Evolutionary conservation across 768 basidiomycete species (phyloP).

Genomic region (Podaxis mareebaensis): DNA sequence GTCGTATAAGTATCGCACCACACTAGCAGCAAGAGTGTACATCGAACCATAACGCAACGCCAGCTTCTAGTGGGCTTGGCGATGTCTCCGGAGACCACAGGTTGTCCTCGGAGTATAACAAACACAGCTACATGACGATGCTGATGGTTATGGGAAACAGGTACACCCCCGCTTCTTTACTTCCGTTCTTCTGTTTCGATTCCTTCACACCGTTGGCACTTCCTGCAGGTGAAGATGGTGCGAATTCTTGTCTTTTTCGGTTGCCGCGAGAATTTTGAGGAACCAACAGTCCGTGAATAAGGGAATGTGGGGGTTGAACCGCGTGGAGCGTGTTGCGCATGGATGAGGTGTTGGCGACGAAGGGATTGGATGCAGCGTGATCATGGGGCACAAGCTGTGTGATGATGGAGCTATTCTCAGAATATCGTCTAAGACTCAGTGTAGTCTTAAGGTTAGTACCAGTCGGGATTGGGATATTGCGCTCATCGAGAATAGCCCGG

Average conservation of each 20-base stretch:
- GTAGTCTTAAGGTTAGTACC: background rate
- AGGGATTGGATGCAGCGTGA: background rate
- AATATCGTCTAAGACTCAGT: background rate
- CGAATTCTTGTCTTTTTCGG: background rate
- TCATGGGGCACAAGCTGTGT: background rate
- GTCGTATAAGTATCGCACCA: background rate
- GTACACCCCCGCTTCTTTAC: background rate
- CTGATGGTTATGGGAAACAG: constrained; percentile 8
- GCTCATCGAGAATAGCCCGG: background rate
- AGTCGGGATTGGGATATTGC: background rate
- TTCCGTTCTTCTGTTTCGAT: background rate
- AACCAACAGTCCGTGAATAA: background rate
- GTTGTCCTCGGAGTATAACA: background rate
- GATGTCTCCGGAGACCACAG: background rate
- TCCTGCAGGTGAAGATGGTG: background rate
- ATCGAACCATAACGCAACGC: background rate
- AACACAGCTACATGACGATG: background rate
- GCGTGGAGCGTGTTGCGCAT: background rate
- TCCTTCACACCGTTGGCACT: constrained; percentile 7
- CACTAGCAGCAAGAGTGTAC: background rate
- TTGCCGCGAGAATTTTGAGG: background rate
- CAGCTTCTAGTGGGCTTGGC: background rate
- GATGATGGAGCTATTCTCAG: background rate
- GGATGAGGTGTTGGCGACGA: background rate
- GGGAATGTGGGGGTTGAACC: background rate